Evolutionary conservation across 352 stramenopile species (phyloP), one percentile per base, ranked within the genome.

Genomic region (Phytophthora colocasiae): DNA sequence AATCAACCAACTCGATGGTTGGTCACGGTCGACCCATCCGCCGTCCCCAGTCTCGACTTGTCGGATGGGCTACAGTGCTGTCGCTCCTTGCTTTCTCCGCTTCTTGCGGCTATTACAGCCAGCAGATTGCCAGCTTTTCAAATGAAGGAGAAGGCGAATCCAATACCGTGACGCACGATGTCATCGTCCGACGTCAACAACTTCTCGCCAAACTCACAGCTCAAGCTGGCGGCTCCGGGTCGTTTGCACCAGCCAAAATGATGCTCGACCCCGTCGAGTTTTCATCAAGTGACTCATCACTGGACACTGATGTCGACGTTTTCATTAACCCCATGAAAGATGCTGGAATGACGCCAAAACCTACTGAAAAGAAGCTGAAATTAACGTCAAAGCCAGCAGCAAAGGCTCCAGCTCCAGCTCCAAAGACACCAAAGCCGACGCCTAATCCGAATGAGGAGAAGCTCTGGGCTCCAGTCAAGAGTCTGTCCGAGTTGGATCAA

Each of bases 401-500:
- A 0, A 66, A 47, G 15, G 14, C 51, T 8, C 36, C 53, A 47
- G 24, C 49, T 43, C 15, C 31, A 59, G 44, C 44, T 22, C 48
- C 44, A 17, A 67, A 69, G n/a, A 67, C 48, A 8, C 22, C 49
- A 9, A 73, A 69, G 11, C 32, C 47, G 7, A 19, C 19, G 7
- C 15, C 39, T 34, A 32, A 69, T 10, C 49, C 32, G 8, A 58
- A 53, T 2, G 11, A 55, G 14, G 62, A 69, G 29, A 59, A 66
- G 5, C 11, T 70, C n/a, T 73, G 64, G 64, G 8, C 45, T 15
- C 58, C 69, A 5, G 24, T 71, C 36, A 66, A 69, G 51, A 66
- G 31, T n/a, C 17, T 75, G 3, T 56, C 59, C 24, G 75, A 84
- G 26, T 39, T 85, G 22, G 58, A 70, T 11, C 46, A 71, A 24